Evolutionary conservation across 352 stramenopile species (phyloP).

Genomic region (Pythium aristosporum): DNA sequence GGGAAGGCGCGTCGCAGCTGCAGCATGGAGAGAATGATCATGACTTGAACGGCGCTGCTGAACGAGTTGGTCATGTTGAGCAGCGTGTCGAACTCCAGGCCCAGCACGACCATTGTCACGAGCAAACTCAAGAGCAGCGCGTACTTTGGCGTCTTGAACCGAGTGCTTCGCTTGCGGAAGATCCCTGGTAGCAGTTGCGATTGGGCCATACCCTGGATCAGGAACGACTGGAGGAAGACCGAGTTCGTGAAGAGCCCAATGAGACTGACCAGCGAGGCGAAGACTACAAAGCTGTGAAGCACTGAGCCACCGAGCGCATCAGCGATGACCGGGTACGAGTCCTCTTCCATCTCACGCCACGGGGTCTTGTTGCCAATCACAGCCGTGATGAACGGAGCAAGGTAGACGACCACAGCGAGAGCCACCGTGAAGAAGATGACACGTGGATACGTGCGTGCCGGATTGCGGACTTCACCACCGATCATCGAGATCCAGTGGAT

Average conservation of each 20-base stretch:
- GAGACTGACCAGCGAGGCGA: constrained; percentile 43
- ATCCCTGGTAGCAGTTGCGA: constrained; percentile 61
- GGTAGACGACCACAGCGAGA: constrained; percentile 40
- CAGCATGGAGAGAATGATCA: constrained; percentile 81
- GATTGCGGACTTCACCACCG: constrained; percentile 80
- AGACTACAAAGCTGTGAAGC: constrained; percentile 54
- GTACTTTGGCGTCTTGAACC: background rate
- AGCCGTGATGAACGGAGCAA: constrained; percentile 3
- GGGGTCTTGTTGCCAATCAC: background rate
- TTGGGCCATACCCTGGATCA: constrained; percentile 60
- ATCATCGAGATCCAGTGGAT: constrained; percentile 83
- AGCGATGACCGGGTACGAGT: constrained; percentile 7
- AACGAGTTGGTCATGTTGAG: constrained; percentile 78
- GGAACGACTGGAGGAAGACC: constrained; percentile 81
- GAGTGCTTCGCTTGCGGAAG: constrained; percentile 44
- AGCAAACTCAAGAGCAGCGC: background rate
- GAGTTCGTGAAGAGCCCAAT: constrained; percentile 82
- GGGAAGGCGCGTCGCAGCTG: constrained; percentile 57
- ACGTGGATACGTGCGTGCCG: constrained; percentile 26
- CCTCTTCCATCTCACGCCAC: constrained; percentile 6
- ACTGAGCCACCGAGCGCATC: constrained; percentile 50
- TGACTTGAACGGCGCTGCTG: constrained; percentile 57
- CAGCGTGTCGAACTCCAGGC: constrained; percentile 38
- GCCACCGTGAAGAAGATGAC: constrained; percentile 76
- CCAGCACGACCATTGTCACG: constrained; percentile 12